Evolutionary conservation across 2,329 filamentous ascomycete species (phyloP).

Genomic region (Aspergillus quadricinctus): DNA sequence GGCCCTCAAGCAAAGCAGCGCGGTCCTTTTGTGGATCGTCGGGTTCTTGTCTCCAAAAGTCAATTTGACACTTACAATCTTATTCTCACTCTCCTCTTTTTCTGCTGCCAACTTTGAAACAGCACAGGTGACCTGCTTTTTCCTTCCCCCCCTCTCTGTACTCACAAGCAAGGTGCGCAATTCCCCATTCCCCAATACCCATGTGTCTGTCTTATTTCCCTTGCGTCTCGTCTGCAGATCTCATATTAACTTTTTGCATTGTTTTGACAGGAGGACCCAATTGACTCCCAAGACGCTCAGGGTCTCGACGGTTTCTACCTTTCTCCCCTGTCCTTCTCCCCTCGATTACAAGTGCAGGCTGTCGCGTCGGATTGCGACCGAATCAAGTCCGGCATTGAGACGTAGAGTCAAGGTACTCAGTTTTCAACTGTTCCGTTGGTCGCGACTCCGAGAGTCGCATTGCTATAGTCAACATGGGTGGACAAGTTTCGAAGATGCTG

Average conservation of each 20-base stretch:
- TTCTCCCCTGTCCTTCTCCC: not conserved
- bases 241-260: constrained; percentile 8
- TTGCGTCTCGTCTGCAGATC: constrained; percentile 5
- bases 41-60: not conserved
- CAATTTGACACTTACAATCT: constrained; percentile 7
- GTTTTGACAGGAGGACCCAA: constrained; percentile 7
- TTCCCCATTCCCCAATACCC: not conserved
- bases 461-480: constrained; percentile 66
- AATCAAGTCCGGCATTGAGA: not conserved
- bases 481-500: constrained; percentile 91
- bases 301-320: not conserved
- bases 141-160: constrained; percentile 1
- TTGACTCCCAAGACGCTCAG: constrained; percentile 1
- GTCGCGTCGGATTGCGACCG: not conserved
- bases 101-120: not conserved
- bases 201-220: constrained; percentile 9
- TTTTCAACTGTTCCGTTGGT: not conserved
- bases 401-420: not conserved
- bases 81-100: constrained; percentile 8
- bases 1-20: not conserved
- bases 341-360: not conserved
- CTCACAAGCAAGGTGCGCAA: not conserved
- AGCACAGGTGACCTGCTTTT: not conserved
- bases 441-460: constrained; percentile 12
- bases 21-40: constrained; percentile 18